Conservation (phyloP, 257 asterid genomes). For the Henckelia pumila region DNA sequence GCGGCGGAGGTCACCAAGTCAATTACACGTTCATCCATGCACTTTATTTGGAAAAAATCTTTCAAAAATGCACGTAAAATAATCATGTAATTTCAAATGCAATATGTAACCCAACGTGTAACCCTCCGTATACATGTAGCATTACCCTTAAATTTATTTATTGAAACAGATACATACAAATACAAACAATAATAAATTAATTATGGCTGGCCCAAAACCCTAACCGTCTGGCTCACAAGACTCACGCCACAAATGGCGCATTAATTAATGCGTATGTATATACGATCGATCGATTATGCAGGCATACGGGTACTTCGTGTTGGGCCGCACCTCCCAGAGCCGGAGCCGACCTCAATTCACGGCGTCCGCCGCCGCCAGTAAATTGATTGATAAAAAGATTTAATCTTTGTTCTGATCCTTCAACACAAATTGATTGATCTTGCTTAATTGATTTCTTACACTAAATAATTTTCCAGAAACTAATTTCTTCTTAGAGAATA, state of each 20-base stretch:
- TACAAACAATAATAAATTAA: no score
- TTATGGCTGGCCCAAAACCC: neutral
- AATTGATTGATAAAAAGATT: neutral
- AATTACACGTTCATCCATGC: no score
- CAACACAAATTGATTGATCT: neutral
- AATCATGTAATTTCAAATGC: no score
- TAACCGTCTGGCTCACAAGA: neutral
- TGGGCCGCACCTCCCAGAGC: slow-evolving; percentile 36
- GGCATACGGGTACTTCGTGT: slow-evolving; percentile 41
- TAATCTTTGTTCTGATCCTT: neutral
- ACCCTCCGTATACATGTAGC: no score
- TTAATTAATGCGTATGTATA: neutral
- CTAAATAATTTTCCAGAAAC: neutral
- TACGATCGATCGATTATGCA: slow-evolving; percentile 30
- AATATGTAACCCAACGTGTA: no score
- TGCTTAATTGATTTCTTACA: neutral
- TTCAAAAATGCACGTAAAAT: no score
- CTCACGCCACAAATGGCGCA: neutral
- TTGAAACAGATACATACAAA: neutral
- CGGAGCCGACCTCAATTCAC: slow-evolving; percentile 33
- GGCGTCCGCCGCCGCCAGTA: slow-evolving; percentile 36
- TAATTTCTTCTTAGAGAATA: neutral
- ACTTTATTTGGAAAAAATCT: no score
- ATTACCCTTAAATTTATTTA: no score
- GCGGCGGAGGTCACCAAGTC: neutral